A percentile compares a stretch with the other conserved stretches of the same genome.
These are phyloP conservation scores for Ettlia oleoabundans DNA, from an alignment of 139 green algal genomes.

Conservation along the genomic window DNA sequence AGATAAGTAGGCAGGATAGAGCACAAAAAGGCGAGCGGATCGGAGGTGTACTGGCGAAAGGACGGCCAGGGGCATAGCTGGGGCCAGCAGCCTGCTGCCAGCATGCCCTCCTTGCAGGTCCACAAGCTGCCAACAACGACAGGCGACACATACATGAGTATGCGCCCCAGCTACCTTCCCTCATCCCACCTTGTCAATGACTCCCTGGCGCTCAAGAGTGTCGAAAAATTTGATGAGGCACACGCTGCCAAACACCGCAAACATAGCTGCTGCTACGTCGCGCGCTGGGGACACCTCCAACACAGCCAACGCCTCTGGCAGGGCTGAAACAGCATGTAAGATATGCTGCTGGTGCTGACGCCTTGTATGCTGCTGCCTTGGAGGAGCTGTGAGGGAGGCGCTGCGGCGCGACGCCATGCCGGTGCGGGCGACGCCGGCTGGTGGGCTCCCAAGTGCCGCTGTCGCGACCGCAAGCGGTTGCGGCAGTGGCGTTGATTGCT, in stretches of 20 bases:
- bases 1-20: background rate
- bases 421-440: too few relatives aligned
- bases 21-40: background rate
- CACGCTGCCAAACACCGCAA: constrained; percentile 25
- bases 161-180: background rate
- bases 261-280: constrained; percentile 16
- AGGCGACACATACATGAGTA: too few relatives aligned
- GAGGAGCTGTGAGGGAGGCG: background rate
- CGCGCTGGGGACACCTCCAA: constrained; percentile 3
- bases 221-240: constrained; percentile 40
- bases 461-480: too few relatives aligned
- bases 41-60: too few relatives aligned
- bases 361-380: background rate
- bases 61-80: too few relatives aligned
- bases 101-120: too few relatives aligned
- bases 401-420: too few relatives aligned
- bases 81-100: too few relatives aligned
- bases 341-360: background rate
- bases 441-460: too few relatives aligned
- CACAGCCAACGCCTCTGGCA: constrained; percentile 22
- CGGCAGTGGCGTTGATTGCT: too few relatives aligned
- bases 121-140: too few relatives aligned
- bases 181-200: constrained; percentile 40
- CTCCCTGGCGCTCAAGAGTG: constrained; percentile 12
- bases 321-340: background rate